These are phyloP conservation scores for Heracleum sosnowskyi DNA, from an alignment of 129 eudicot genomes.

Conservation along the genomic window DNA sequence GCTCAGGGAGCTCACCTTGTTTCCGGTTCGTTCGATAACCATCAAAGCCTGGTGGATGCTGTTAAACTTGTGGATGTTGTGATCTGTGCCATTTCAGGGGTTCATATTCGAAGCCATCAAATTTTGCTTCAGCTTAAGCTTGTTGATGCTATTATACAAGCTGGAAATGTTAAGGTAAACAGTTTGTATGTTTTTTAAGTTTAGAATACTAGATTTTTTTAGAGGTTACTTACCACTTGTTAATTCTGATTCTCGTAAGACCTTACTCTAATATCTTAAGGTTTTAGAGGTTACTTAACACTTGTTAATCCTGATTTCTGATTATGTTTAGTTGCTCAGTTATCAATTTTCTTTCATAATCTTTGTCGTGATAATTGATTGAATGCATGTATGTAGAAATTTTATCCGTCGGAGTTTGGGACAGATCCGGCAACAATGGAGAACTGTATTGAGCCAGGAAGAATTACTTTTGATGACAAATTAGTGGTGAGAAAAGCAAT, in stretches of 20 bases:
- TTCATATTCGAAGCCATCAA: conserved; percentile 69
- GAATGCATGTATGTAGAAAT: background rate
- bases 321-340: no score
- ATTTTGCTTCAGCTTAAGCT: conserved; percentile 71
- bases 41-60: conserved; percentile 61
- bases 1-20: conserved; percentile 55
- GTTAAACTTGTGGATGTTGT: conserved; percentile 71
- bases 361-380: background rate
- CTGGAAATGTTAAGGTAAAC: conserved; percentile 75
- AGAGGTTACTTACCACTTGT: no score
- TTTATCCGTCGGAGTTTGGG: conserved; percentile 41
- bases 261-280: no score
- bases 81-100: conserved; percentile 70
- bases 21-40: conserved; percentile 53
- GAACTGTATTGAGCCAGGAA: conserved; percentile 30
- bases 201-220: no score
- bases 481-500: conserved; percentile 29
- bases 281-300: no score
- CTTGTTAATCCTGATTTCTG: background rate
- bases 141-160: conserved; percentile 81
- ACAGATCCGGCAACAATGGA: conserved; percentile 31
- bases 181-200: no score
- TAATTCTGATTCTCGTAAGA: background rate
- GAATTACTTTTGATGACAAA: conserved; percentile 29
- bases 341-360: background rate